Percentiles rank a stretch among this genome's conserved stretches.
These are phyloP conservation scores for Crithidia bombi DNA, from an alignment of 208 protist species.

Conservation along the genomic window DNA sequence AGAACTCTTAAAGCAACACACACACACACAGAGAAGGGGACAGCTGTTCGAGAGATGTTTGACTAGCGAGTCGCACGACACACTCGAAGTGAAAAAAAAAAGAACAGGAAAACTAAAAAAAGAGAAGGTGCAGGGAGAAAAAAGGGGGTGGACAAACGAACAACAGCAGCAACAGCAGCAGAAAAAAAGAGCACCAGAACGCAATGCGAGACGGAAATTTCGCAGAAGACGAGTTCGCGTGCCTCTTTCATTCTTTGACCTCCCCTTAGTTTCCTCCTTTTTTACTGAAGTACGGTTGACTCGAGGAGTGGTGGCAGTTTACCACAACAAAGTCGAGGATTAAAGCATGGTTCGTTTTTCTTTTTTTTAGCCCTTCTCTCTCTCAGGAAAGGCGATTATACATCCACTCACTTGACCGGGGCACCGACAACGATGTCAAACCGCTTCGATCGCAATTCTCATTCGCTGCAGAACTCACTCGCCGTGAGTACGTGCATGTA, in stretches of 20 bases:
- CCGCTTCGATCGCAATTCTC: neutral
- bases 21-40: neutral
- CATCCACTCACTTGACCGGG: no score
- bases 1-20: no score
- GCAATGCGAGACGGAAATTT: neutral
- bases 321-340: no score
- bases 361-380: neutral
- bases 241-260: no score
- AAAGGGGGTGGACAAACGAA: constrained; percentile 1
- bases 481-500: neutral
- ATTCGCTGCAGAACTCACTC: neutral
- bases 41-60: no score
- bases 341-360: no score
- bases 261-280: no score
- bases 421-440: no score
- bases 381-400: no score
- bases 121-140: neutral
- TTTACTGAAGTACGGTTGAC: no score
- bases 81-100: neutral
- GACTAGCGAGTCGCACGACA: no score
- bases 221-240: neutral
- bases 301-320: no score
- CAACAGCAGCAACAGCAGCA: neutral
- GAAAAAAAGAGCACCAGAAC: neutral
- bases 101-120: constrained; percentile 5